Percentiles rank a stretch among this genome's conserved stretches.
Evolutionary conservation across 345 rosid species (phyloP).

Genomic region (Litchi chinensis): DNA sequence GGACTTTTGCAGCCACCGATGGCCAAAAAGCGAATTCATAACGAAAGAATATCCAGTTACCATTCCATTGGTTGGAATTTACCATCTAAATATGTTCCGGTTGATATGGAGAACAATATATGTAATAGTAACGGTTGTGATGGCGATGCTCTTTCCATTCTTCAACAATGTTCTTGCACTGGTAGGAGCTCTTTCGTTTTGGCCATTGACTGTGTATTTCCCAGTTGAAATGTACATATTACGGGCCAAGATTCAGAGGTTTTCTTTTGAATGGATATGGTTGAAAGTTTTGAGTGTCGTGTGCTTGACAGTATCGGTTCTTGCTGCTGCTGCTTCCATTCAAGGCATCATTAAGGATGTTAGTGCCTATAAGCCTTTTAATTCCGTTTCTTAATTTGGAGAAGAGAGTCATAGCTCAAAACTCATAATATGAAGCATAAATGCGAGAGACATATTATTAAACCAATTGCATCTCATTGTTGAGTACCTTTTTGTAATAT

Average conservation of each 20-base stretch:
- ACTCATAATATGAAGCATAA: no score
- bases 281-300: constrained; percentile 49
- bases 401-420: no score
- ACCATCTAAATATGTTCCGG: constrained; percentile 54
- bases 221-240: constrained; percentile 83
- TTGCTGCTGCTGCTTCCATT: constrained; percentile 71
- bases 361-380: constrained; percentile 67
- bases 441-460: no score
- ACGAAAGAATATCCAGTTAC: constrained; percentile 37
- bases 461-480: no score
- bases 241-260: constrained; percentile 46
- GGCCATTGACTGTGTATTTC: constrained; percentile 85
- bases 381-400: not conserved
- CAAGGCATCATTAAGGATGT: constrained; percentile 59
- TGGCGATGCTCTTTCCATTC: constrained; percentile 85
- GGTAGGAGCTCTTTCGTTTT: constrained; percentile 70
- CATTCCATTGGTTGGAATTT: constrained; percentile 47
- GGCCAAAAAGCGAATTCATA: constrained; percentile 68
- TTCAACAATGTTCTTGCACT: constrained; percentile 84
- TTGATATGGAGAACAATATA: constrained; percentile 72
- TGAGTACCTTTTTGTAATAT: no score
- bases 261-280: constrained; percentile 63
- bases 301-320: constrained; percentile 57
- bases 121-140: constrained; percentile 55
- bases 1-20: constrained; percentile 36